phyloP scores from a whole-genome alignment of 148 eudicot species.

The Rhododendron kiyosumense region DNA sequence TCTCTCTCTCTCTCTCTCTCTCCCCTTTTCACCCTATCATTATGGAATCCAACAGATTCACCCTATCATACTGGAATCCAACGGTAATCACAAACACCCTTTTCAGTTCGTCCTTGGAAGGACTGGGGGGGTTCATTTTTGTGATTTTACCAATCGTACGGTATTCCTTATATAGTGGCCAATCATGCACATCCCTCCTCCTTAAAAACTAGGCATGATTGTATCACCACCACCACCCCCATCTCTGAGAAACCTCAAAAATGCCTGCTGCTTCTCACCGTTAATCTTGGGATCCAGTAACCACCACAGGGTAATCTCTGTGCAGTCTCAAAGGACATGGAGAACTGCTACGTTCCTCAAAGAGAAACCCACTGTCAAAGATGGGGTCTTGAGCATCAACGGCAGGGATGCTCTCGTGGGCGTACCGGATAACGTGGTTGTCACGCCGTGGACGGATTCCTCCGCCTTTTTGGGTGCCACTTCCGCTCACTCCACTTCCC shows the following conservation, averaged over 20 bases:
- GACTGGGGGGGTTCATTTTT: background rate
- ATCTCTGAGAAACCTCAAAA: constrained; percentile 8
- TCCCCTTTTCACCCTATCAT: background rate
- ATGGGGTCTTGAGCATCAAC: constrained; percentile 25
- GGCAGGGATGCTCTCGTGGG: constrained; percentile 19
- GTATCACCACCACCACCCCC: background rate
- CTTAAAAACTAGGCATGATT: background rate
- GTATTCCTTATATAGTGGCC: background rate
- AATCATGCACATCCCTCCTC: background rate
- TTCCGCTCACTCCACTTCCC: constrained; percentile 10
- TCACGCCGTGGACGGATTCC: constrained; percentile 33
- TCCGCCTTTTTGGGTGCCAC: constrained; percentile 34
- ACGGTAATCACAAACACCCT: background rate
- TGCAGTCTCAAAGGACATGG: constrained; percentile 5
- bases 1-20: no score
- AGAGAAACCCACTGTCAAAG: constrained; percentile 18
- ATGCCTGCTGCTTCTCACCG: constrained; percentile 12
- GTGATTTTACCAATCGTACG: background rate
- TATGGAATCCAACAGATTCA: background rate
- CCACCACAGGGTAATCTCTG: background rate
- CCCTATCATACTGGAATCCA: background rate
- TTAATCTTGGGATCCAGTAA: background rate
- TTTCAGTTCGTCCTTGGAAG: background rate
- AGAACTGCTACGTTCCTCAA: constrained; percentile 11
- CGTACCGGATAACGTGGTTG: constrained; percentile 28